These are phyloP conservation scores for Mariannaea sp. DNA, from an alignment of 2,329 filamentous ascomycete species.

Conservation along the genomic window DNA sequence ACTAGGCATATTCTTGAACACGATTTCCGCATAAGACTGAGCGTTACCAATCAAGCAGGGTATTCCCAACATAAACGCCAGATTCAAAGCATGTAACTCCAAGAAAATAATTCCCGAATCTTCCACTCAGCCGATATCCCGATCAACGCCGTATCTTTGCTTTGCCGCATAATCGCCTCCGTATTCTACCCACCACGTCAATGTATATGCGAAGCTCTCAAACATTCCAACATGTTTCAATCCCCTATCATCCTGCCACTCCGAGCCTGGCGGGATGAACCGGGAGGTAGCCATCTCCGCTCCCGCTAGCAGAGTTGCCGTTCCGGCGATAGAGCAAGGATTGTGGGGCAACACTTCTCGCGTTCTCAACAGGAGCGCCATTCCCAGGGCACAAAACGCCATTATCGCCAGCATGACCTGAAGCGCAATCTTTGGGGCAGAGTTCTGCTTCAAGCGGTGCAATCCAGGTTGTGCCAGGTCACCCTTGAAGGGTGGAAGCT, in stretches of 20 bases:
- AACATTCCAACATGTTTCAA: constrained; percentile 23
- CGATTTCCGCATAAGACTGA: too few relatives aligned
- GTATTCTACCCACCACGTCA: constrained; percentile 55
- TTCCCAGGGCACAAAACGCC: constrained; percentile 32
- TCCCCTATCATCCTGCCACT: constrained; percentile 34
- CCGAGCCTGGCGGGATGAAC: constrained; percentile 32
- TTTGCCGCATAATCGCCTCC: constrained; percentile 3
- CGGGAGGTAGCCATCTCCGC: constrained; percentile 32
- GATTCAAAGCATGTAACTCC: background rate
- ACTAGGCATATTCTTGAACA: too few relatives aligned
- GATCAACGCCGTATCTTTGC: constrained; percentile 38
- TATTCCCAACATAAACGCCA: constrained; percentile 12
- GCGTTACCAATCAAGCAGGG: background rate
- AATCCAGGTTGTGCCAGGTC: constrained; percentile 8
- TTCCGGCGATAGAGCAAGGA: constrained; percentile 38
- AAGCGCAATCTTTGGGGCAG: constrained; percentile 36
- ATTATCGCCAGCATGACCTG: constrained; percentile 40
- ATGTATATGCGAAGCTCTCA: constrained; percentile 18
- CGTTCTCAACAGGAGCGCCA: constrained; percentile 30
- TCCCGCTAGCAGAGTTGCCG: constrained; percentile 35
- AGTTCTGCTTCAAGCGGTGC: constrained; percentile 34
- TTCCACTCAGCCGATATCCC: constrained; percentile 37
- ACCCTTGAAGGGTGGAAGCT: constrained; percentile 20
- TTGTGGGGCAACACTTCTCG: constrained; percentile 37
- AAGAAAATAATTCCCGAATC: too few relatives aligned